Evolutionary conservation across 148 eudicot species (phyloP).

Genomic region (Amaranthus hypochondriacus): DNA sequence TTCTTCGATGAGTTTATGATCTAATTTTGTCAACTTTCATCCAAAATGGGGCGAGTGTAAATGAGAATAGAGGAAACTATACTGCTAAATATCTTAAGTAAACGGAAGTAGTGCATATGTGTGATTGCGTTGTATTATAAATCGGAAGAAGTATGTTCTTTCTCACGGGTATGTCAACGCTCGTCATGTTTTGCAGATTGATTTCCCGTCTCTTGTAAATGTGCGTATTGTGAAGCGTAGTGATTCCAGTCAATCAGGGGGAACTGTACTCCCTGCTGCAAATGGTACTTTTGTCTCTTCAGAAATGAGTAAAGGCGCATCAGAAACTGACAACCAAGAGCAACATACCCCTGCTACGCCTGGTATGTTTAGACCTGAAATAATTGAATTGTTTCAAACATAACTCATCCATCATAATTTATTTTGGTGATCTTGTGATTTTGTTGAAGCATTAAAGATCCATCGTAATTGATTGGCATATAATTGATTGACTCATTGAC

Average conservation of each 20-base stretch:
- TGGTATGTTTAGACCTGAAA: conserved; percentile 28
- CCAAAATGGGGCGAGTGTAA: too few species aligned
- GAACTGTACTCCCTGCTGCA: conserved; percentile 11
- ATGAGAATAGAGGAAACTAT: too few species aligned
- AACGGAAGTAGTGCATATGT: too few species aligned
- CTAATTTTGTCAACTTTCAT: too few species aligned
- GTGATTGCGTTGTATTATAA: too few species aligned
- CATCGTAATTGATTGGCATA: not conserved
- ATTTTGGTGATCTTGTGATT: not conserved
- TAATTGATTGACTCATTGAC: conserved; percentile 6
- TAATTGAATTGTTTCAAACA: not conserved
- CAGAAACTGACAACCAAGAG: conserved; percentile 22
- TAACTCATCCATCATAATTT: not conserved
- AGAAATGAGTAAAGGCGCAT: conserved; percentile 18
- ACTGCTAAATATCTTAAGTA: too few species aligned
- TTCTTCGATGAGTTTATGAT: too few species aligned
- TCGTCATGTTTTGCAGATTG: conserved; percentile 47
- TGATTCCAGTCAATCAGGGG: conserved; percentile 30
- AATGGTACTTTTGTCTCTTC: conserved; percentile 16
- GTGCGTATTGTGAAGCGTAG: conserved; percentile 55
- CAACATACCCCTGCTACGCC: conserved; percentile 21
- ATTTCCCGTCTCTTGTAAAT: conserved; percentile 64
- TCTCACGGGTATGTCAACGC: not conserved
- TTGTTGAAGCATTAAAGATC: not conserved
- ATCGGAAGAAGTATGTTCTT: not conserved